These are phyloP conservation scores for Blastobotrys elegans DNA, from an alignment of 1,139 yeast genomes.

Conservation along the genomic window DNA sequence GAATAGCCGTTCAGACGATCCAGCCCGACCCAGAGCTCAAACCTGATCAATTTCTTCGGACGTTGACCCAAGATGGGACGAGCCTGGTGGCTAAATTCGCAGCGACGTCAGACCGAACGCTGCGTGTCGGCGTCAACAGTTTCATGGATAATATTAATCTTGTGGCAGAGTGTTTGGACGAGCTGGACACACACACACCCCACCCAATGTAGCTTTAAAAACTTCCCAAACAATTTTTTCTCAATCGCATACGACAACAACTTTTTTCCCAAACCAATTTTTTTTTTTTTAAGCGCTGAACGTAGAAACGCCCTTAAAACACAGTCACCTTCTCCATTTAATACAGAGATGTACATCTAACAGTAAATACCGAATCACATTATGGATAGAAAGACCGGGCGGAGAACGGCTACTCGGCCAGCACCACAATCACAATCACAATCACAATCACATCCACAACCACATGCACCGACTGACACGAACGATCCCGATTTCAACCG, in stretches of 20 bases:
- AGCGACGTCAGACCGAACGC: conserved; percentile 58
- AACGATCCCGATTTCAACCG: conserved; percentile 12
- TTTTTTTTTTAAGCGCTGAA: too few relatives aligned
- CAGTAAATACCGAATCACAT: too few relatives aligned
- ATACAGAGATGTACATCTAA: background rate
- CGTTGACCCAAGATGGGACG: conserved; percentile 21
- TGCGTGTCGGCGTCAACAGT: conserved; percentile 67
- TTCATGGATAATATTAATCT: conserved; percentile 61
- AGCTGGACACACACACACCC: conserved; percentile 40
- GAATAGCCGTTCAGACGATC: conserved; percentile 54
- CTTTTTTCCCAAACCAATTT: background rate
- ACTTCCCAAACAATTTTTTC: background rate
- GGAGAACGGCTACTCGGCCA: background rate
- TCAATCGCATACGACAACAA: background rate
- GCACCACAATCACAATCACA: too few relatives aligned
- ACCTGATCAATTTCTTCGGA: conserved; percentile 40
- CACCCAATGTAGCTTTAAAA: background rate
- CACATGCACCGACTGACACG: too few relatives aligned
- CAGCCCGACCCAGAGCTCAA: conserved; percentile 76
- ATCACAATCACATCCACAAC: too few relatives aligned
- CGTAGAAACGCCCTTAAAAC: too few relatives aligned
- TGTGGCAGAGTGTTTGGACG: conserved; percentile 59
- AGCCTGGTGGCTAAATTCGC: conserved; percentile 43
- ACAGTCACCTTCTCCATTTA: too few relatives aligned
- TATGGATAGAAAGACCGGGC: background rate